A percentile compares a stretch with the other conserved stretches of the same genome.
These are phyloP conservation scores for Paragyromitra xinjiangensis DNA, from an alignment of 495 filamentous ascomycete species.

Conservation along the genomic window DNA sequence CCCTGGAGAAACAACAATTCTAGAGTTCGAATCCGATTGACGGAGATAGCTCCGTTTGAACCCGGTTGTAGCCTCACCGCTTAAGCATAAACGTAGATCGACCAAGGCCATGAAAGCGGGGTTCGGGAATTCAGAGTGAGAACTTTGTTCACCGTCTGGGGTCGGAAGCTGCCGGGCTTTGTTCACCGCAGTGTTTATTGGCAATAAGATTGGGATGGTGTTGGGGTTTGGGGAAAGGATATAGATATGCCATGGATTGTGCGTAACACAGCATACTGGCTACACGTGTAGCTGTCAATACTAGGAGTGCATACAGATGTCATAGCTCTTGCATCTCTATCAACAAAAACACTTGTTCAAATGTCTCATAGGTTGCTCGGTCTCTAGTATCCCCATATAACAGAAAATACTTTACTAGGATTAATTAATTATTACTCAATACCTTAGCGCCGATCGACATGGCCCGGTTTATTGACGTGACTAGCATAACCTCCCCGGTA, in stretches of 20 bases:
- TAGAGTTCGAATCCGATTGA: conserved; percentile 8
- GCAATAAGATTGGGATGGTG: too few relatives aligned
- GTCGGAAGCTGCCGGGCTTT: too few relatives aligned
- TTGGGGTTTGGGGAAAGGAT: too few relatives aligned
- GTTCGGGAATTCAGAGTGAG: neutral
- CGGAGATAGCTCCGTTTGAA: conserved; percentile 12
- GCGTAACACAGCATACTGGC: too few relatives aligned
- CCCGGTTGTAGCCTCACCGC: neutral
- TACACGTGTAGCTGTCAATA: too few relatives aligned
- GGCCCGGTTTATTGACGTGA: neutral
- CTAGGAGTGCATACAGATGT: too few relatives aligned
- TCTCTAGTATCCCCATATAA: neutral
- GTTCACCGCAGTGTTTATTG: too few relatives aligned
- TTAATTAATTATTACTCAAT: neutral
- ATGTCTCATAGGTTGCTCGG: neutral
- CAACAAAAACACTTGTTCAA: neutral
- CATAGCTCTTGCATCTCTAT: too few relatives aligned
- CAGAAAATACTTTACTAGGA: neutral
- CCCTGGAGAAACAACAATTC: neutral
- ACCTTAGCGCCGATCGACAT: neutral
- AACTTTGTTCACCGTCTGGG: neutral
- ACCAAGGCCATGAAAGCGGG: conserved; percentile 13
- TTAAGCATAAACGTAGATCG: conserved; percentile 25
- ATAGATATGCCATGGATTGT: too few relatives aligned
- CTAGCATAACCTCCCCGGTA: neutral